Conservation (phyloP, 1,139 yeast genomes). For the Candida buenavistaensis region DNA sequence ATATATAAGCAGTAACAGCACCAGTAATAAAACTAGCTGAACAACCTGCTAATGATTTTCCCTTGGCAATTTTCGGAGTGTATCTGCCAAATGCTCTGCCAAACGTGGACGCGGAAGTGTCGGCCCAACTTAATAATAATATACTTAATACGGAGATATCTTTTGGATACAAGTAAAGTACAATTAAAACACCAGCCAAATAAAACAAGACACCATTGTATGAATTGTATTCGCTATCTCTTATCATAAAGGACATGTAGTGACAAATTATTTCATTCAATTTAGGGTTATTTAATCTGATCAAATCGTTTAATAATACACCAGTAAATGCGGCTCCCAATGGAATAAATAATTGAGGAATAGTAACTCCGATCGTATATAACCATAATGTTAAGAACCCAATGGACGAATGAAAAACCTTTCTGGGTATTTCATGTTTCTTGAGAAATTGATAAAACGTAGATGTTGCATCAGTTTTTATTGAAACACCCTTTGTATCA, state of each 20-base stretch:
- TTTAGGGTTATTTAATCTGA: conserved; percentile 60
- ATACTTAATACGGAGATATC: conserved; percentile 79
- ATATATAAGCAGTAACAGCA: conserved; percentile 56
- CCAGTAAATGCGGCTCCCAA: conserved; percentile 53
- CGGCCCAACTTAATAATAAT: conserved; percentile 90
- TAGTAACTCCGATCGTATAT: conserved; percentile 63
- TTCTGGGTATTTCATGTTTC: conserved; percentile 88
- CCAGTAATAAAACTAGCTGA: conserved; percentile 84
- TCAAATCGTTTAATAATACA: conserved; percentile 63
- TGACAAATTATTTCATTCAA: conserved; percentile 67
- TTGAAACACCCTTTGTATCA: conserved; percentile 2
- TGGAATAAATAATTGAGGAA: conserved; percentile 57
- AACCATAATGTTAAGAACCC: conserved; percentile 77
- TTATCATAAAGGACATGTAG: conserved; percentile 74
- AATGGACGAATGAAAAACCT: conserved; percentile 81
- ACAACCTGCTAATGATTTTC: conserved; percentile 87
- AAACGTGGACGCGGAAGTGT: conserved; percentile 92
- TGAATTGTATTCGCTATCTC: conserved; percentile 69
- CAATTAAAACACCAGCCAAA: conserved; percentile 71
- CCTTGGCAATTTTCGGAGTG: conserved; percentile 72
- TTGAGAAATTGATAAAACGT: conserved; percentile 54
- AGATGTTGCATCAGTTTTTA: conserved; percentile 1
- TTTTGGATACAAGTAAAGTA: conserved; percentile 70
- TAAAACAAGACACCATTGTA: conserved; percentile 89
- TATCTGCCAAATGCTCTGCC: conserved; percentile 83